Base-by-base conservation (phyloP, 768 basidiomycete species). In the Tubosaeta brunneosetosa region DNA sequence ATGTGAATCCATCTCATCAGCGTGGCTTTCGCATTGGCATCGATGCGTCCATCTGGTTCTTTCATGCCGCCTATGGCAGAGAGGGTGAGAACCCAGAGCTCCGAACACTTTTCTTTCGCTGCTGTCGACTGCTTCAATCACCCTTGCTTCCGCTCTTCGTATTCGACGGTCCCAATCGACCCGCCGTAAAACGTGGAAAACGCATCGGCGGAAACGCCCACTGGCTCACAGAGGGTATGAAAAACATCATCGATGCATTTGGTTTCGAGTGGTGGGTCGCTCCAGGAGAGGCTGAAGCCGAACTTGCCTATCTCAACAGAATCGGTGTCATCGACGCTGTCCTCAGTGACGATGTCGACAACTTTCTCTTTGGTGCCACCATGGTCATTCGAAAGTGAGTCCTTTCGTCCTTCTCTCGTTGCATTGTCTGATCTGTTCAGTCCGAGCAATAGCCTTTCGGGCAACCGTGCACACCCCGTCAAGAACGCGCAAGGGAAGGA, bases 241-340 rank as follows among this genome's bases (percentile, higher is more conserved):
- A 88, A 68, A 76, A 78, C 17, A 86, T 90, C 43, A 83, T 89
- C 2, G 82, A 86, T 42, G 84, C 86, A 0, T 89, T 88, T 68
- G 88, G 88, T 1, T 89, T 88, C 58, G 86, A 88, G 61, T 88
- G 85, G 83, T 74, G 82, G 58, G 81, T 77, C 66, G 94, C 92
- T 14, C 94, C 94, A 6, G 93, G 91, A 16, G 94, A 97, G 69
- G 94, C 94, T 0, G 94, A 97, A 67, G 94, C 94, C 0, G 94
- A 95, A 63, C 75, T 97, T 3, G 94, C 94, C 0, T 86, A 89
- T 56, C 75, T 97, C 49, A 94, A 92, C 60, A 74, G 79, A 4
- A 80, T 85, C 40, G 91, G 91, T 3, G 67, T 88, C 48, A 88
- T 97, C 51, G 94, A 97, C 64, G 91, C 85, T 0, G 81, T 97